Conservation (phyloP, 148 eudicot genomes). For the Silene latifolia region DNA sequence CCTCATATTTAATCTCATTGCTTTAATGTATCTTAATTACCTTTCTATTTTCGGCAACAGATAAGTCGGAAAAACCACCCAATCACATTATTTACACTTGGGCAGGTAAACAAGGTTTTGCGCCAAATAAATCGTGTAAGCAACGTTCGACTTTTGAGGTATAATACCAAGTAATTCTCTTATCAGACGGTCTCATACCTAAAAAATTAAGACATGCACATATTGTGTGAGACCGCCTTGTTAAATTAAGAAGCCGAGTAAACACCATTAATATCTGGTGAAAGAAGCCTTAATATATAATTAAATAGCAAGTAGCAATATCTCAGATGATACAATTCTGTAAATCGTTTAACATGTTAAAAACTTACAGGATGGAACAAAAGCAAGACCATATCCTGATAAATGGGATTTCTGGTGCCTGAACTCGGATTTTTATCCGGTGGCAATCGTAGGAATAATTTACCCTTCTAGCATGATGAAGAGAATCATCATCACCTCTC, state of each 20-base stretch:
- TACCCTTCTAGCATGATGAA: conserved; percentile 14
- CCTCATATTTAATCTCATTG: neutral
- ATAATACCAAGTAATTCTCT: too few relatives aligned
- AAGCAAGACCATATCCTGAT: conserved; percentile 9
- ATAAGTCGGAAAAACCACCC: neutral
- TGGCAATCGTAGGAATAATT: neutral
- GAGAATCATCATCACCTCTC: conserved; percentile 10
- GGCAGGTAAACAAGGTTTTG: too few relatives aligned
- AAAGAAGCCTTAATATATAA: neutral
- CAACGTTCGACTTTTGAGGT: neutral
- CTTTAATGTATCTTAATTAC: neutral
- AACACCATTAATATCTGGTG: neutral
- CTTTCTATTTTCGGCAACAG: neutral
- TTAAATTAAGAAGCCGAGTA: neutral
- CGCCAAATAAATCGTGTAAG: neutral
- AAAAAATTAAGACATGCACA: neutral
- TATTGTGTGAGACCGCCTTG: neutral
- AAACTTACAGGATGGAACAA: neutral
- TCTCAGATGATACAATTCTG: neutral
- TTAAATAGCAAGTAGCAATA: neutral
- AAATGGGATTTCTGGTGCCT: neutral
- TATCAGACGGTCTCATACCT: neutral
- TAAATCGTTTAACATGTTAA: neutral
- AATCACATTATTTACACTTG: neutral
- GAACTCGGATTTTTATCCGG: neutral